Evolutionary conservation across 1,284 basidiomycete genomes (phyloP).

Genomic region (Cutaneotrichosporon sp.): DNA sequence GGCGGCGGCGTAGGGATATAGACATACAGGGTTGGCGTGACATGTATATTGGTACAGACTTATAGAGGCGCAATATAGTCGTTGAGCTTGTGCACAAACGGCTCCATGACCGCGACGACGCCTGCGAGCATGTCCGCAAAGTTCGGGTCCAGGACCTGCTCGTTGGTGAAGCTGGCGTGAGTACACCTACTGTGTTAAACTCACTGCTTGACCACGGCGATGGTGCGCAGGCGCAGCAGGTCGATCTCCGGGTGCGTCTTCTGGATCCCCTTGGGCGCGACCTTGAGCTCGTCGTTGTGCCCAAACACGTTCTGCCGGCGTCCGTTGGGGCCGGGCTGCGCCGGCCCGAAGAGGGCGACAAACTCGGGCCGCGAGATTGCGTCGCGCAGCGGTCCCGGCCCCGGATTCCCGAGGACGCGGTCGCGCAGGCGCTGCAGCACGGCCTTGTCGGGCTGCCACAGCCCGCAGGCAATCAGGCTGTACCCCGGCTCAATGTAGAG

Average conservation of each 20-base stretch:
- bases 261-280: constrained; percentile 81
- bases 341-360: constrained; percentile 69
- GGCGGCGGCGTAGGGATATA: background rate
- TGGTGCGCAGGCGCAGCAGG: constrained; percentile 76
- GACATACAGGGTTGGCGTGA: background rate
- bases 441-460: constrained; percentile 80
- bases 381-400: constrained; percentile 65
- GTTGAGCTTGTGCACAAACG: constrained; percentile 65
- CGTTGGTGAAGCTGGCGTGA: constrained; percentile 67
- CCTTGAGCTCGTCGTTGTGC: constrained; percentile 75
- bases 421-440: constrained; percentile 72
- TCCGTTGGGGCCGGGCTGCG: constrained; percentile 65
- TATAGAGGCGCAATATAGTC: constrained; percentile 4
- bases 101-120: constrained; percentile 63
- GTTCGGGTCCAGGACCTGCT: constrained; percentile 65
- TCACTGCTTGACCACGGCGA: constrained; percentile 69
- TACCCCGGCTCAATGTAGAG: constrained; percentile 64
- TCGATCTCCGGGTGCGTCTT: constrained; percentile 84
- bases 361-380: constrained; percentile 68
- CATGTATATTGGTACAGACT: background rate
- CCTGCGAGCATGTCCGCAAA: constrained; percentile 67
- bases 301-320: constrained; percentile 74
- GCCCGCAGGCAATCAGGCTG: constrained; percentile 73
- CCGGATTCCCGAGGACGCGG: constrained; percentile 61
- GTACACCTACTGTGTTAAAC: constrained; percentile 35